Evolutionary conservation across 2,329 filamentous ascomycete species (phyloP), one percentile per base, ranked within the genome.

Genomic region (Colletotrichum nymphaeae): DNA sequence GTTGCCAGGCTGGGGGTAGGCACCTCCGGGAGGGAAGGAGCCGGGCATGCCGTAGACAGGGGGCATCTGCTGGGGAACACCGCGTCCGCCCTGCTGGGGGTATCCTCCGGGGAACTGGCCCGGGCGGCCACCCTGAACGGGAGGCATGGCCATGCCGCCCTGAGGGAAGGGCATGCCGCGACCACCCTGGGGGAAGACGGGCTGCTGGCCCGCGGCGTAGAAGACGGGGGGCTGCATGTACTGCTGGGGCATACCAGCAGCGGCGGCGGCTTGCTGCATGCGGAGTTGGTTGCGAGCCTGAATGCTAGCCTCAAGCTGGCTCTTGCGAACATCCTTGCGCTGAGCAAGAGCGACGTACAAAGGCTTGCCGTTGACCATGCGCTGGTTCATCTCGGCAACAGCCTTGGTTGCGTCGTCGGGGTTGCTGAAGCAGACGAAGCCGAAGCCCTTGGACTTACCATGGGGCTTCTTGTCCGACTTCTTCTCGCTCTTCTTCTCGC

Each of bases 371-470:
- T 95, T 93, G 78, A 98, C 90, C 97, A 99, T 99, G 85, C 97
- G 95, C 90, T 98, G 96, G 90, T 99, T 99, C 95, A 98, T 98
- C 86, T 99, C 97, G 74, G 95, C 95, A 76, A 99, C 96, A 77
- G 97, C 97, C 92, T 98, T 98, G 87, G 96, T 98, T 77, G 97
- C 97, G 84, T 99, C 97, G 80, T 99, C 97, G 74, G 97, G 95
- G 90, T 97, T 98, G 91, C 94, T 97, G 89, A 99, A 99, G 93
- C 97, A 99, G 82, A 99, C 97, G 85, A 99, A 99, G 80, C 97
- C 97, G 84, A 99, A 99, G 84, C 97, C 97, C 90, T 98, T 99
- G 93, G 95, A 98, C 94, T 98, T 98, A 84, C 97, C 97, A 6
- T 66, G 71, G 74, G 97, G 90, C 87, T 89, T 92, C 84, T 89